A percentile compares a stretch with the other conserved stretches of the same genome.
Evolutionary conservation across 2,329 filamentous ascomycete genomes (phyloP).

Genomic region (Cladosporium halotolerans): DNA sequence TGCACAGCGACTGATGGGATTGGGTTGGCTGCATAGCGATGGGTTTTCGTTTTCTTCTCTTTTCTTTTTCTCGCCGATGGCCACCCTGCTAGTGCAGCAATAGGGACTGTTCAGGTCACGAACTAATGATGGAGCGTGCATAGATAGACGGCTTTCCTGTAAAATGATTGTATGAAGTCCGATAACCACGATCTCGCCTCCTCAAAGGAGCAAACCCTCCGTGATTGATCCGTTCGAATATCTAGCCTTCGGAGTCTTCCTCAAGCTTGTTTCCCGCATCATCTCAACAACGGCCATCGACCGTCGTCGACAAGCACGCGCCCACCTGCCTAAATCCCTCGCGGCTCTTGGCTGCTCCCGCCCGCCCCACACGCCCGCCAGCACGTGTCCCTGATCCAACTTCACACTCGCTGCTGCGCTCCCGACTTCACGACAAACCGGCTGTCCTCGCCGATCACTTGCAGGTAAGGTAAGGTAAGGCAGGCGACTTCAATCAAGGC

Average conservation of each 20-base stretch:
- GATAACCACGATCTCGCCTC: no score
- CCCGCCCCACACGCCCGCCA: neutral
- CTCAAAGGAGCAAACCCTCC: no score
- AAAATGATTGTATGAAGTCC: neutral
- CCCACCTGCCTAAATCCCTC: neutral
- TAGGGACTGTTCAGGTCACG: neutral
- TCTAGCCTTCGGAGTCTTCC: no score
- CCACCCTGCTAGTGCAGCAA: slow-evolving; percentile 14
- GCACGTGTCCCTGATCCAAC: neutral
- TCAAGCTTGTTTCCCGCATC: no score
- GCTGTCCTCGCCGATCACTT: neutral
- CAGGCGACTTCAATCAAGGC: neutral
- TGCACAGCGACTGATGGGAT: neutral
- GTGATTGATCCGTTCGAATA: no score
- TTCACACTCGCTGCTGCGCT: neutral
- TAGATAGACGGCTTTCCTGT: neutral
- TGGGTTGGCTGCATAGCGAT: neutral
- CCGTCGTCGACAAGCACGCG: neutral
- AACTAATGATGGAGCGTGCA: neutral
- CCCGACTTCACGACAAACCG: neutral
- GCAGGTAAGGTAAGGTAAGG: neutral
- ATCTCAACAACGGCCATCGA: neutral
- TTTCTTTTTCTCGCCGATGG: slow-evolving; percentile 1
- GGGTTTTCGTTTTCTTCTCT: neutral
- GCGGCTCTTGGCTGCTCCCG: neutral